Conservation (phyloP, 768 basidiomycete species). For the Russula earlei region DNA sequence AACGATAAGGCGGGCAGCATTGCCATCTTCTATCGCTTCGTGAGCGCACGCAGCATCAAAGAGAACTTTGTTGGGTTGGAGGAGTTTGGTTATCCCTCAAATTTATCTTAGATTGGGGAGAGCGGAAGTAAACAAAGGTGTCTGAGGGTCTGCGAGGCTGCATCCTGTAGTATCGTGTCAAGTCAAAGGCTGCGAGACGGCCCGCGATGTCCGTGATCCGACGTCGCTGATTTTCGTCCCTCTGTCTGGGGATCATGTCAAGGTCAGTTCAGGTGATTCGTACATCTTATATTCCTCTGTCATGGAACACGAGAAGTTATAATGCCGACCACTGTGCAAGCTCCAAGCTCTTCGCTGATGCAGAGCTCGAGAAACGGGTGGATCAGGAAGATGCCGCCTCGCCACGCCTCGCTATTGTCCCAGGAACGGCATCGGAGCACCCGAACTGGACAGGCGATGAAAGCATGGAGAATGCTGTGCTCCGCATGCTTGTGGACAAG, state of each 20-base stretch:
- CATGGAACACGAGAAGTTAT: not conserved
- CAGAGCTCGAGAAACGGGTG: slow-evolving; percentile 39
- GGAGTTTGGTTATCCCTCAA: slow-evolving; percentile 80
- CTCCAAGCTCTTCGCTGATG: slow-evolving; percentile 59
- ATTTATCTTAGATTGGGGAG: slow-evolving; percentile 44
- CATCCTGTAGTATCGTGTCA: too few relatives aligned
- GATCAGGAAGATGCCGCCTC: slow-evolving; percentile 24
- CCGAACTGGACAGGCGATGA: slow-evolving; percentile 78
- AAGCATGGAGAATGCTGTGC: slow-evolving; percentile 53
- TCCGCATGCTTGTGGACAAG: slow-evolving; percentile 82
- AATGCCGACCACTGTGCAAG: slow-evolving; percentile 32
- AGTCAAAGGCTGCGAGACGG: too few relatives aligned
- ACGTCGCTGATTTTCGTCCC: not conserved
- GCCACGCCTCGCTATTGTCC: slow-evolving; percentile 18
- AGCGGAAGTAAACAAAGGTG: too few relatives aligned
- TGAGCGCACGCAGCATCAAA: slow-evolving; percentile 89
- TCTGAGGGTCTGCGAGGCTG: too few relatives aligned
- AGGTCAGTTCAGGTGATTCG: not conserved
- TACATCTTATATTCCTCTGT: not conserved
- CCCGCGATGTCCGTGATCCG: too few relatives aligned
- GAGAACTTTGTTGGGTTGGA: slow-evolving; percentile 87
- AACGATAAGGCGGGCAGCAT: slow-evolving; percentile 97
- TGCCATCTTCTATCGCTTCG: slow-evolving; percentile 67
- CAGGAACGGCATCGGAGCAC: slow-evolving; percentile 34
- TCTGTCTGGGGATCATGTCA: not conserved